Evolutionary conservation across 1,284 basidiomycete species (phyloP), one percentile per base, ranked within the genome.

Genomic region (Volvariella volvacea): DNA sequence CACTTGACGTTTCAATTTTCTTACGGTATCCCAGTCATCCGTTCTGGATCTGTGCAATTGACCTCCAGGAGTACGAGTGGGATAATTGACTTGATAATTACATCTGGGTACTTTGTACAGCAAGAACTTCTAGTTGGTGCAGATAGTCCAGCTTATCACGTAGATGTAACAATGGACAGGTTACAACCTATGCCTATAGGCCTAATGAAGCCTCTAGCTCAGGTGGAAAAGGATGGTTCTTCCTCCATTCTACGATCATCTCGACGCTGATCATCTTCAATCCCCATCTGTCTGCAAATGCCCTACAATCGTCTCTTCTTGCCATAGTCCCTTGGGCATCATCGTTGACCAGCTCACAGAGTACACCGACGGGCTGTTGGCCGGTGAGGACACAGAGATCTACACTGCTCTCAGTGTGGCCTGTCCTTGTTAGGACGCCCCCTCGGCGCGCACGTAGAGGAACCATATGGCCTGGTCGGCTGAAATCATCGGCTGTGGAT

Each of bases 311-410:
- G 59, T 98, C 93, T 25, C 93, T 72, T n/a, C 93, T 74, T 32
- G 94, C 92, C 91, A 99, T 99, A n/a, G 74, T 81, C 1, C 96
- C 96, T 53, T 76, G 64, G n/a, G 78, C 77, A 56, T 94, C 81
- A 42, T 97, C 92, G 56, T 97, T 94, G 30, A 99, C 93, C 22
- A 99, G 71, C 64, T 99, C 96, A 61, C 96, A 99, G 22, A 99
- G 76, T 2, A 98, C 72, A 1, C 92, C 96, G 1, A 85, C 93
- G 1, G 74, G 71, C 7, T 88, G 81, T 37, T 91, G 77, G 16
- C 78, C 76, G 1, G 92, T 83, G 39, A 96, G 71, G 43, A 71
- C 68, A 65, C 93, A 97, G 8, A 99, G 69, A 56, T 99, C 95
- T 39, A 96, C 77, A 17, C 80, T 82, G 39, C 87, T 80, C 65